Conservation (phyloP, 1,284 basidiomycete species). For the Microbotryum violaceum region DNA sequence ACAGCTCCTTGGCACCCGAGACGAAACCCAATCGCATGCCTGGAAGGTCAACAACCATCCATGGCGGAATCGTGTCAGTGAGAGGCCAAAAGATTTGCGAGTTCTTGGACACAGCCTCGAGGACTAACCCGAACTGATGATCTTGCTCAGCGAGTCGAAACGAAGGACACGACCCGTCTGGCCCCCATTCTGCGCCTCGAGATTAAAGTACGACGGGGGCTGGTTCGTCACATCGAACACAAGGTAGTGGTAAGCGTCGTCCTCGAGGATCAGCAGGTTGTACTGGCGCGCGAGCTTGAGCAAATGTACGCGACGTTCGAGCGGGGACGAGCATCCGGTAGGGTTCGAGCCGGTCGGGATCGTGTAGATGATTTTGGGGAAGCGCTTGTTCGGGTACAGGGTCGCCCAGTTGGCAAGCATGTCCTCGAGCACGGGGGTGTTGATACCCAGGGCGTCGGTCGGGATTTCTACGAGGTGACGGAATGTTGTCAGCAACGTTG, state of each 20-base stretch:
- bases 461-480: conserved; percentile 56
- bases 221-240: conserved; percentile 50
- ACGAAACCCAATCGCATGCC: conserved; percentile 61
- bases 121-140: conserved; percentile 62
- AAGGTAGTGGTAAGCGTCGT: conserved; percentile 72
- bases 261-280: conserved; percentile 78
- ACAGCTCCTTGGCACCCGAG: conserved; percentile 64
- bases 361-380: conserved; percentile 77
- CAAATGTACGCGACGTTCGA: conserved; percentile 67
- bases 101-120: conserved; percentile 1
- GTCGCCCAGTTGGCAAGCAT: conserved; percentile 68
- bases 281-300: conserved; percentile 65
- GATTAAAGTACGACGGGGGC: conserved; percentile 64
- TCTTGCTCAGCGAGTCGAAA: conserved; percentile 82
- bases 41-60: conserved; percentile 2
- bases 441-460: conserved; percentile 70
- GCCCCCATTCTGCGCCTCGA: conserved; percentile 49
- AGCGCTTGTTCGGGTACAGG: conserved; percentile 50
- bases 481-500: not conserved
- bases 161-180: conserved; percentile 62
- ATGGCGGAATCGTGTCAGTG: not conserved
- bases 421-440: conserved; percentile 54
- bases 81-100: not conserved
- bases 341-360: conserved; percentile 59
- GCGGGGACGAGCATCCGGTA: conserved; percentile 65